Evolutionary conservation across 2,329 filamentous ascomycete genomes (phyloP), one percentile per base, ranked within the genome.

Genomic region (Proliferodiscus dingleyae): DNA sequence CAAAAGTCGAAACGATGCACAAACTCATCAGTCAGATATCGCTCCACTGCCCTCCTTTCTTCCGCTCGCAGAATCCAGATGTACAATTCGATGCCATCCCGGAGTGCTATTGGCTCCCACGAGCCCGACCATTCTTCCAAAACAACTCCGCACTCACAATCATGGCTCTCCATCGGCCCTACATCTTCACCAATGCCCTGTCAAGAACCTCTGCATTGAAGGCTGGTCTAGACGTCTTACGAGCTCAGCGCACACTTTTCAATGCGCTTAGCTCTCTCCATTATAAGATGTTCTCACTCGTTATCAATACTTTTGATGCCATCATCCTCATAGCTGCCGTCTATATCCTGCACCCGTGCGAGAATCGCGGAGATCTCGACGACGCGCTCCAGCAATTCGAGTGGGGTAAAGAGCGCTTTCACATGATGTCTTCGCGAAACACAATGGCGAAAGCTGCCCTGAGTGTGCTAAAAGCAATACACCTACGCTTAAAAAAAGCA

Each of bases 241-340:
- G 75, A 19, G 66, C 75, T 13, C 79, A 83, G 58, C 68, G 71
- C 68, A 74, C 39, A 74, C 79, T 54, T 23, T 64, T 64, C 54
- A 66, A 71, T 44, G 64, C 67, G 24, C 61, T 80, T 10, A 67
- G 68, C 15, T 69, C 72, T 13, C 68, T 73, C 33, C 72, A 78
- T 41, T 81, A 75, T 54, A 72, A 71, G 53, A 71, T 71, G 56
- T 69, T 78, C 53, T 68, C 72, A 13, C 66, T 83, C 3, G 81
- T 82, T 59, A 81, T 80, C 42, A 77, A 77, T 42, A 81, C 77
- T 5, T 83, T 83, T 48, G 80, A 83, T 54, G 79, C 80, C 11
- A 73, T 81, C 16, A 76, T 83, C 13, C 68, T 83, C 45, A 69
- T 81, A 43, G 74, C 79, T 0, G 74, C 77, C 15, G 74, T 82